Evolutionary conservation across 2,329 filamentous ascomycete genomes (phyloP), one percentile per base, ranked within the genome.

Genomic region (Aspergillus sp.): DNA sequence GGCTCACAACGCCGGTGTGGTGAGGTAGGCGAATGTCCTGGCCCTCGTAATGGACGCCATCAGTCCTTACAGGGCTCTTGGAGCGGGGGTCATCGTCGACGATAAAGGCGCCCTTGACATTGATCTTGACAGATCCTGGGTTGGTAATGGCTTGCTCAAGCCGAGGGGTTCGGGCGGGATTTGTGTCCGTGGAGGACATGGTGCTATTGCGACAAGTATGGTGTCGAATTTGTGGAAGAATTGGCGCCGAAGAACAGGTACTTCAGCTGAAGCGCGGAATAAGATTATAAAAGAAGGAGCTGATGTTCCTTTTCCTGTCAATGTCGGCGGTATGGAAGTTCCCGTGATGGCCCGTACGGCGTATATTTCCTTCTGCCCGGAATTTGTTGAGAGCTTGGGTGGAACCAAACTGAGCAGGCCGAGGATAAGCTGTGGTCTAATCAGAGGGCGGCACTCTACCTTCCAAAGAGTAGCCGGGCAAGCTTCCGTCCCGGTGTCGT

Each of bases 1-100:
- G 95, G 79, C 92, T 97, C 65, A 99, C 93, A 8, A 96, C 88
- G 11, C 90, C 89, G 12, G 91, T 96, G 76, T 99, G 95, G 75
- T 98, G 95, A 27, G 95, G 95, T 59, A 99, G 80, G n/a, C 95
- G 84, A 67, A 99, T 99, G 72, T 97, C 95, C 71, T 91, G 92
- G 57, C 90, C 92, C 73, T 96, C 91, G 73, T 87, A 84, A 63
- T 86, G 80, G 56, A 85, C 82, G 22, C 82, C 81, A 47, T 85
- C 82, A 49, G 80, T 79, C 33, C 83, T 79, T 61, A 81, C 77
- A 17, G 71, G 69, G 57, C 70, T 75, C 41, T 70, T 84, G 74
- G 68, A 82, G 74, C 65, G 79, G 74, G 60, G 81, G 65, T 91
- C 89, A 61, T 93, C 88, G 71, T 97, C 91, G 68, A 96, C 92